These are phyloP conservation scores for Malassezia slooffiae DNA, from an alignment of 1,284 basidiomycete genomes.

Conservation along the genomic window DNA sequence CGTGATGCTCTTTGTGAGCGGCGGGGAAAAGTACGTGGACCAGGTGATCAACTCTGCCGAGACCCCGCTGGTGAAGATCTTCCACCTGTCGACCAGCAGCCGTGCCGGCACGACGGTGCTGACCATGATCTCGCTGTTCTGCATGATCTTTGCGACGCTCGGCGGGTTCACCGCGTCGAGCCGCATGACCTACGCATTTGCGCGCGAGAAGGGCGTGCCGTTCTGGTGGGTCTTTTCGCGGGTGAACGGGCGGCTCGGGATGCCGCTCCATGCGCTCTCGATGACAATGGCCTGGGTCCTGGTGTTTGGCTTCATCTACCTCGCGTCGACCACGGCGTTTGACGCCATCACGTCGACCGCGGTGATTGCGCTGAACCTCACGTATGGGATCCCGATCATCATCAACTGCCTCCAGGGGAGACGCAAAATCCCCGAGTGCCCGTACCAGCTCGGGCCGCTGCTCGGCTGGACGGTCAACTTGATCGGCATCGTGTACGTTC, in stretches of 20 bases:
- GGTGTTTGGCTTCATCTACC: conserved; percentile 48
- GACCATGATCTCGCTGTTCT: conserved; percentile 47
- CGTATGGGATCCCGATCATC: conserved; percentile 48
- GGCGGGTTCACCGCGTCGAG: conserved; percentile 52
- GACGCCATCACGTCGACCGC: conserved; percentile 49
- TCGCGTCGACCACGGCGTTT: conserved; percentile 52
- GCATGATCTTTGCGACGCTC: conserved; percentile 46
- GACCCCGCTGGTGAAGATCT: conserved; percentile 59
- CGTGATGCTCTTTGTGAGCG: conserved; percentile 57
- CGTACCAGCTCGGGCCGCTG: not conserved
- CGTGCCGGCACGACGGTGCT: conserved; percentile 57
- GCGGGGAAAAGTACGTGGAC: conserved; percentile 52
- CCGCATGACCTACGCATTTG: conserved; percentile 61
- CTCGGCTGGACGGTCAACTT: conserved; percentile 38
- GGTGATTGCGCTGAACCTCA: conserved; percentile 50
- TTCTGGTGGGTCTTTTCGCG: conserved; percentile 53
- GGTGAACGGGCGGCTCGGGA: conserved; percentile 48
- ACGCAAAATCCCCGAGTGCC: not conserved
- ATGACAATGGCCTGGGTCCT: conserved; percentile 52
- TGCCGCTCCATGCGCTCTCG: conserved; percentile 51
- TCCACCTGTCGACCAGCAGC: conserved; percentile 58
- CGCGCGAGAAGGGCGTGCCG: conserved; percentile 59
- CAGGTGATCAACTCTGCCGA: conserved; percentile 53
- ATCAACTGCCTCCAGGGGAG: conserved; percentile 16
- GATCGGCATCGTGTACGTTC: conserved; percentile 47